phyloP scores from a whole-genome alignment of 352 stramenopile species.

The Pythium dissimile region DNA sequence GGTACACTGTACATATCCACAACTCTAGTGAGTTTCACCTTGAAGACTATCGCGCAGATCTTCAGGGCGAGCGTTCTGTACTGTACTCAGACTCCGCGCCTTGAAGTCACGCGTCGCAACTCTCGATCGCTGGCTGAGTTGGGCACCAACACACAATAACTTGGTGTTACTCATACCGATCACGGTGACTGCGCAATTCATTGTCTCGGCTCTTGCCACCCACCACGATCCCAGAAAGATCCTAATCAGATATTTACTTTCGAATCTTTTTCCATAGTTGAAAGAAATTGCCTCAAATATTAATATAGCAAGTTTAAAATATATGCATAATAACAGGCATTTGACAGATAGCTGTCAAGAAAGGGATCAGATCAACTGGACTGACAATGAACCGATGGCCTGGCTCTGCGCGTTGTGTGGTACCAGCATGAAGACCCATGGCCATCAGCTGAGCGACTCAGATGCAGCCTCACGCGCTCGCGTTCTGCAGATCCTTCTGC shows the following conservation, averaged over 20 bases:
- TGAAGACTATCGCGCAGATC: no score
- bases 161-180: no score
- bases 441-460: background rate
- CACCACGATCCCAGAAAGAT: background rate
- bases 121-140: no score
- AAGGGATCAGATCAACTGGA: constrained; percentile 7
- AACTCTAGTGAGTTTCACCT: no score
- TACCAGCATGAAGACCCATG: background rate
- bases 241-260: background rate
- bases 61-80: no score
- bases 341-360: constrained; percentile 7
- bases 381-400: no score
- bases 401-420: background rate
- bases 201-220: no score
- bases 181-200: no score
- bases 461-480: background rate
- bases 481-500: background rate
- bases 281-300: background rate
- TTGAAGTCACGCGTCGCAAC: no score
- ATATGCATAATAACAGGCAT: background rate
- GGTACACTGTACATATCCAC: no score
- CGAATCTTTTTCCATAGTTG: background rate
- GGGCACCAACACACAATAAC: no score
- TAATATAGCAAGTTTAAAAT: background rate
- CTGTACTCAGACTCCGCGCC: no score